Evolutionary conservation across 495 filamentous ascomycete species (phyloP).

Genomic region (Glonium stellatum): DNA sequence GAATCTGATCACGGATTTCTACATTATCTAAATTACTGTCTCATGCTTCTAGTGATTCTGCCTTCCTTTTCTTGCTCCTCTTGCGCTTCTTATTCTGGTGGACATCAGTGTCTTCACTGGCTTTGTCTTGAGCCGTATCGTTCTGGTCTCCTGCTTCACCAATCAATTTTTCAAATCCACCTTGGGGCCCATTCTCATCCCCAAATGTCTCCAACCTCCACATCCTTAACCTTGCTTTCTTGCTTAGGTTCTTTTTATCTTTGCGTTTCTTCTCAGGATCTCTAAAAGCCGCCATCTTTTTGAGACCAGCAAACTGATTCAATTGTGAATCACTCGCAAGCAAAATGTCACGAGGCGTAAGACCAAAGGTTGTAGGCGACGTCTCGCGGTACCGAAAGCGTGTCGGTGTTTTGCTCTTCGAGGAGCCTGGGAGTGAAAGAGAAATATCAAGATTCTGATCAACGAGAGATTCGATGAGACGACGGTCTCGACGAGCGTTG

Average conservation of each 20-base stretch:
- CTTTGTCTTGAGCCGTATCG: constrained; percentile 8
- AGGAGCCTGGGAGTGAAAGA: constrained; percentile 27
- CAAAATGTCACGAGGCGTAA: constrained; percentile 84
- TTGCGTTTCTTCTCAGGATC: constrained; percentile 79
- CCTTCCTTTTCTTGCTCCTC: constrained; percentile 29
- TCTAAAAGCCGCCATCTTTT: constrained; percentile 86
- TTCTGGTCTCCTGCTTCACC: constrained; percentile 10
- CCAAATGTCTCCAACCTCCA: constrained; percentile 95
- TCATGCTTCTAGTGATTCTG: constrained; percentile 6
- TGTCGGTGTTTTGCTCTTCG: constrained; percentile 45
- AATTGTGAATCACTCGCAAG: constrained; percentile 81
- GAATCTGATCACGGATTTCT: too few species aligned
- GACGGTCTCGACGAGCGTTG: constrained; percentile 65
- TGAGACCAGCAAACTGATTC: constrained; percentile 85
- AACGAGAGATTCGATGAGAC: constrained; percentile 79
- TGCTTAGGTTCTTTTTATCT: constrained; percentile 79
- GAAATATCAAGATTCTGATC: constrained; percentile 67
- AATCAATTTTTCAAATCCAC: constrained; percentile 26
- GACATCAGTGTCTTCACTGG: constrained; percentile 10
- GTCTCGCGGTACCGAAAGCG: constrained; percentile 91
- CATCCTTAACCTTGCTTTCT: constrained; percentile 81
- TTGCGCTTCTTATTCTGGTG: constrained; percentile 13
- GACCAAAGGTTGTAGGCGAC: constrained; percentile 78
- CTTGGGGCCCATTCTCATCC: constrained; percentile 52
- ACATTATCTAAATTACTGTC: too few species aligned